Evolutionary conservation across 2,329 filamentous ascomycete genomes (phyloP), one percentile per base, ranked within the genome.

Genomic region (Aspergillus sp.): DNA sequence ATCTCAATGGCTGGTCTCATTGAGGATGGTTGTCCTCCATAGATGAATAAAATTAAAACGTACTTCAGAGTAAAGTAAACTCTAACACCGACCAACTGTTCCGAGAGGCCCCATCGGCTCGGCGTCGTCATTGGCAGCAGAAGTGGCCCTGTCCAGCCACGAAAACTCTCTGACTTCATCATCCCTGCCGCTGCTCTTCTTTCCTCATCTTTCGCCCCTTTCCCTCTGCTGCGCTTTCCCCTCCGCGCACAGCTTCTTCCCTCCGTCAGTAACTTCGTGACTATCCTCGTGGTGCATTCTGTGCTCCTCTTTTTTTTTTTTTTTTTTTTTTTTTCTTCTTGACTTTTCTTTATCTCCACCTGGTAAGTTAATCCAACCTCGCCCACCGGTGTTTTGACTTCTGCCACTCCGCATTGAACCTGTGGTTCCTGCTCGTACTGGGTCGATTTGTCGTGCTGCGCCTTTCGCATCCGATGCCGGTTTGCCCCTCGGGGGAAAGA

Each of bases 381-480:
- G 49, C 52, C n/a, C 46, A 24, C 18, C 47, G 26, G 49, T 54
- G 18, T 53, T 55, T 57, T 57, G 50, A 54, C 50, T 57, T 57
- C 51, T 52, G 55, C 29, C 50, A 39, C 51, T 45, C 50, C 51
- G 49, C 32, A 42, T 6, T 3, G 47, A 56, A 42, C 54, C 54
- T 51, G 11, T 14, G 31, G 24, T 53, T 22, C 51, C 47, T 22
- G 29, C 12, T 24, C 16, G 18, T 39, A 10, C 32, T 16, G 4
- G 12, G 46, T 6, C 24, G 22, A 6, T 22, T 29, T 14, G 49
- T 11, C 50, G 42, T 29, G 22, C 47, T 51, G 7, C 20, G 18
- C 31, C 53, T 42, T 49, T 29, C 45, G 29, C 47, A 55, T 36
- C 14, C 22, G 26, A 29, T 11, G 39, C 18, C 42, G 26, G 50